These are phyloP conservation scores for Fusarium robinianum DNA, from an alignment of 2,329 filamentous ascomycete species.

Conservation along the genomic window DNA sequence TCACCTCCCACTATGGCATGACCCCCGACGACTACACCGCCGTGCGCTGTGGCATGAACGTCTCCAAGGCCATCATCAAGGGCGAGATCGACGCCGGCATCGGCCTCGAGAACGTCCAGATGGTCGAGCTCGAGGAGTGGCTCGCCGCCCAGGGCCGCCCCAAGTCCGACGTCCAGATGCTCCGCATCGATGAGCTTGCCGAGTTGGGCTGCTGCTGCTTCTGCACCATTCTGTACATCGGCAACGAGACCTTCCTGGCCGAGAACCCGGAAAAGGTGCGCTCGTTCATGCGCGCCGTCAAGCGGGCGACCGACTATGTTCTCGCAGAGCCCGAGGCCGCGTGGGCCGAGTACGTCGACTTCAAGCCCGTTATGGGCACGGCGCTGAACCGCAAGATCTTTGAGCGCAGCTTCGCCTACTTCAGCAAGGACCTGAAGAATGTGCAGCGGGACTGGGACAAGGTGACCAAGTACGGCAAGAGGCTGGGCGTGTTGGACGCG, in stretches of 20 bases:
- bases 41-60: conserved; percentile 80
- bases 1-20: conserved; percentile 79
- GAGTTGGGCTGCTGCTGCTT: conserved; percentile 84
- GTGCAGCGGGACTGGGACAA: conserved; percentile 76
- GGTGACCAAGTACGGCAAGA: conserved; percentile 77
- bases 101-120: conserved; percentile 80
- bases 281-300: conserved; percentile 73
- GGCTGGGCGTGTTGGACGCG: conserved; percentile 67
- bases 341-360: conserved; percentile 70
- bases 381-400: conserved; percentile 77
- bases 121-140: conserved; percentile 82
- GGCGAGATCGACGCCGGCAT: conserved; percentile 75
- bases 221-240: conserved; percentile 81
- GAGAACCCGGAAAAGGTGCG: conserved; percentile 67
- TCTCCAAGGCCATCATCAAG: conserved; percentile 74
- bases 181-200: conserved; percentile 79
- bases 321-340: conserved; percentile 65
- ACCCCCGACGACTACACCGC: conserved; percentile 73
- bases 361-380: conserved; percentile 72
- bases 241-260: conserved; percentile 71
- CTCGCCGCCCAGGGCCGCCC: conserved; percentile 65
- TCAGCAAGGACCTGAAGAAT: conserved; percentile 75
- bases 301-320: conserved; percentile 74
- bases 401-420: conserved; percentile 77
- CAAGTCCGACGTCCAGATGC: conserved; percentile 74